phyloP scores from a whole-genome alignment of 2,329 filamentous ascomycete genomes.

The Colletotrichum tanaceti region DNA sequence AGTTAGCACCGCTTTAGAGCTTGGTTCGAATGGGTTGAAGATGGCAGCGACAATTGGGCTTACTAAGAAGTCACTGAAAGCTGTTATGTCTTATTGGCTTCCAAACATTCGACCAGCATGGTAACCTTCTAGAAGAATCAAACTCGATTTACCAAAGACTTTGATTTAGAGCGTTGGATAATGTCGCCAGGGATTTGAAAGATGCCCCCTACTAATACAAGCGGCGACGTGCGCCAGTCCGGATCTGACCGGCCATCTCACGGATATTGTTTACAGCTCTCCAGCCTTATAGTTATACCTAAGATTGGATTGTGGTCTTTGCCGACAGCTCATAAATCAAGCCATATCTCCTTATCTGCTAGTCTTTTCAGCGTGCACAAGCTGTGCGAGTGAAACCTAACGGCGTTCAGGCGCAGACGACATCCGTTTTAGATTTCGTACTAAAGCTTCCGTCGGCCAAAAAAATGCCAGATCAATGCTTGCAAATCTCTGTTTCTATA shows the following conservation, averaged over 20 bases:
- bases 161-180: too few species aligned
- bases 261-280: too few species aligned
- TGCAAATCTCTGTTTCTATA: conserved; percentile 6
- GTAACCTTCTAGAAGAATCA: too few species aligned
- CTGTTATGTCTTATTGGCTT: background rate
- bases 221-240: too few species aligned
- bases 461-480: background rate
- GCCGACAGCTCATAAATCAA: too few species aligned
- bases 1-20: background rate
- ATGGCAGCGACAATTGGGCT: conserved; percentile 1
- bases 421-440: background rate
- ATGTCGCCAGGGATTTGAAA: too few species aligned
- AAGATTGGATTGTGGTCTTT: too few species aligned
- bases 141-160: too few species aligned
- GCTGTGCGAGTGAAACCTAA: background rate
- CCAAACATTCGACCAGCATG: background rate
- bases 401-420: background rate
- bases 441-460: background rate
- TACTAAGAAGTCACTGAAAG: conserved; percentile 1
- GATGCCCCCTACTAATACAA: too few species aligned
- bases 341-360: background rate
- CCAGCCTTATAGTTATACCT: too few species aligned
- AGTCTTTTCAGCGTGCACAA: conserved; percentile 2
- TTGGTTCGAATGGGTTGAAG: conserved; percentile 9
- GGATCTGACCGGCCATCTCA: too few species aligned